These are phyloP conservation scores for Fallopia convolvulus DNA, from an alignment of 148 eudicot species.

Conservation along the genomic window DNA sequence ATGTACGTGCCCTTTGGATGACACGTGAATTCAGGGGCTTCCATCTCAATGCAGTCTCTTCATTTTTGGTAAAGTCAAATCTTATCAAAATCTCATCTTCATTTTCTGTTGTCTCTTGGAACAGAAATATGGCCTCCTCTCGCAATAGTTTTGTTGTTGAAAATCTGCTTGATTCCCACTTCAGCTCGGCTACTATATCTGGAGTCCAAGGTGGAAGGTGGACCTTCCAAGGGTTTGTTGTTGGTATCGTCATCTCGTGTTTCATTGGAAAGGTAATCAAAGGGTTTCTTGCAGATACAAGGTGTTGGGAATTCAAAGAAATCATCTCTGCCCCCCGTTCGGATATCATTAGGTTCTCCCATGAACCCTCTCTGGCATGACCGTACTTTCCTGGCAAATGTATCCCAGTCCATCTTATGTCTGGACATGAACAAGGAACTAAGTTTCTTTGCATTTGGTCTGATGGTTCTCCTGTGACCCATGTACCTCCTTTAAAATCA, in stretches of 20 bases:
- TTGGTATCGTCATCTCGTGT: background rate
- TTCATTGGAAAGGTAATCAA: slow-evolving; percentile 19
- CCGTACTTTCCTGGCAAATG: slow-evolving; percentile 81
- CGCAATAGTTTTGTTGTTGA: slow-evolving; percentile 18
- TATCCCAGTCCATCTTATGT: slow-evolving; percentile 61
- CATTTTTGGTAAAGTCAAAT: background rate
- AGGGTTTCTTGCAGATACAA: slow-evolving; percentile 74
- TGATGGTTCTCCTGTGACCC: slow-evolving; percentile 93
- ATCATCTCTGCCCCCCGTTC: slow-evolving; percentile 69
- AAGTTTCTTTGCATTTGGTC: slow-evolving; percentile 93
- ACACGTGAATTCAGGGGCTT: background rate
- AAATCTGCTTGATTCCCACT: slow-evolving; percentile 23
- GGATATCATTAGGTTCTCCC: slow-evolving; percentile 96
- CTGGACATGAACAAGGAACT: slow-evolving; percentile 79
- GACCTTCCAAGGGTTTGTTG: background rate
- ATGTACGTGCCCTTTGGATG: slow-evolving; percentile 4
- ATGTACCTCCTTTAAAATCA: slow-evolving; percentile 64
- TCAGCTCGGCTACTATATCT: background rate
- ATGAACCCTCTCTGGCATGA: slow-evolving; percentile 92
- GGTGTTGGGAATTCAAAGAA: slow-evolving; percentile 79
- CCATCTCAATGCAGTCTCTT: background rate
- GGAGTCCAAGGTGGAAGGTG: slow-evolving; percentile 3
- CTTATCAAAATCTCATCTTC: background rate
- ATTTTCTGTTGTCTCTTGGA: background rate
- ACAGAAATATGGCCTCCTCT: slow-evolving; percentile 1